Conservation (phyloP, 2,329 filamentous ascomycete genomes). For the Decorospora gaudefroyi region DNA sequence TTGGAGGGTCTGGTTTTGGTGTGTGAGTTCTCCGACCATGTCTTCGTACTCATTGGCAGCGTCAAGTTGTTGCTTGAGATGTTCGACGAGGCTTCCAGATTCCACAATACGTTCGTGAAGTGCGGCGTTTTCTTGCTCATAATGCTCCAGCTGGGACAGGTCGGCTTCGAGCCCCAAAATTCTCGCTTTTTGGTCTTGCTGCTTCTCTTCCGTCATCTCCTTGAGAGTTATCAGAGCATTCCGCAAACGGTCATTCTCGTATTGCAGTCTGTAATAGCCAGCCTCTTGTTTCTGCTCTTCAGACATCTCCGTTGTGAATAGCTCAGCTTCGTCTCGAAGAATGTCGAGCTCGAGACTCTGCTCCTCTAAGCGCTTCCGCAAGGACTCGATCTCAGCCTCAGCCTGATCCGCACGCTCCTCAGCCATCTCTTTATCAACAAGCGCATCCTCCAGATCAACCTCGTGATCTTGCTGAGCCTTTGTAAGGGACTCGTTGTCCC, state of each 20-base stretch:
- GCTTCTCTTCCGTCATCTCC: conserved; percentile 84
- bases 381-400: conserved; percentile 76
- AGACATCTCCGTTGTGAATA: conserved; percentile 81
- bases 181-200: conserved; percentile 69
- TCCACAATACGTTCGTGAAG: conserved; percentile 74
- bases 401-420: conserved; percentile 86
- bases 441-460: conserved; percentile 79
- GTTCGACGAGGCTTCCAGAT: conserved; percentile 75
- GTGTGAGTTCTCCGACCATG: conserved; percentile 89
- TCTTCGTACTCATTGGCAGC: conserved; percentile 86
- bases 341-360: conserved; percentile 87
- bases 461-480: conserved; percentile 82
- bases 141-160: conserved; percentile 37
- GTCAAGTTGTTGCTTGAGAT: conserved; percentile 89
- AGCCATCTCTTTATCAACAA: conserved; percentile 92
- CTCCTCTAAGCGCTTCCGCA: conserved; percentile 79
- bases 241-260: conserved; percentile 82
- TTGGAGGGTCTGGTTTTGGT: conserved; percentile 80
- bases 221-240: conserved; percentile 83
- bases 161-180: conserved; percentile 49
- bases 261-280: conserved; percentile 89
- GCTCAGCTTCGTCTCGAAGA: conserved; percentile 81
- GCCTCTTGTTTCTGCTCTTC: conserved; percentile 84
- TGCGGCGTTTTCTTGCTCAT: conserved; percentile 65
- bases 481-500: conserved; percentile 70